Conservation (phyloP, 2,329 filamentous ascomycete species). For the Pseudocercospora pini-densiflorae region DNA sequence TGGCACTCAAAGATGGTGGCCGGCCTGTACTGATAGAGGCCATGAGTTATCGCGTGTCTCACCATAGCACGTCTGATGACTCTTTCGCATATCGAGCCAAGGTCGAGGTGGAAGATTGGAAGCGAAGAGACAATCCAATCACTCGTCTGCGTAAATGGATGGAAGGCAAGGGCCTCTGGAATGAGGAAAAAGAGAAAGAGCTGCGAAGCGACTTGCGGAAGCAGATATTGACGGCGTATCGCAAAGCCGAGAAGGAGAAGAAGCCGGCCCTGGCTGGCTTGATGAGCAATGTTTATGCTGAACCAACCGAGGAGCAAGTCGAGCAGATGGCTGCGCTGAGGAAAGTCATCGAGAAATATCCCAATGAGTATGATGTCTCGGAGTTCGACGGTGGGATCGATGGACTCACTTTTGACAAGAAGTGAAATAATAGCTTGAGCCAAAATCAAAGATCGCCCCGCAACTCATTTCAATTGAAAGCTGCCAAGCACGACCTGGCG, state of each 20-base stretch:
- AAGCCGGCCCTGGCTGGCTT: conserved; percentile 72
- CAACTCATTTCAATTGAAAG: neutral
- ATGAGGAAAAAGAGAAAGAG: conserved; percentile 79
- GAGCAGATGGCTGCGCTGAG: conserved; percentile 77
- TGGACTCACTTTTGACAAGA: conserved; percentile 53
- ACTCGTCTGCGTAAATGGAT: conserved; percentile 88
- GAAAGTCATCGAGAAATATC: conserved; percentile 81
- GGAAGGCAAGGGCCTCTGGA: conserved; percentile 81
- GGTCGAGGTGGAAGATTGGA: conserved; percentile 95
- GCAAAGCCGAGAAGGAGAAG: conserved; percentile 79
- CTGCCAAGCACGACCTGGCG: neutral
- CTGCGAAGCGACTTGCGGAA: conserved; percentile 69
- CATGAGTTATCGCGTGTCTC: conserved; percentile 97
- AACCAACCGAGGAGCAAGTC: conserved; percentile 77
- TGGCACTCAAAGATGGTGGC: conserved; percentile 80
- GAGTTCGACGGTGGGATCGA: conserved; percentile 75
- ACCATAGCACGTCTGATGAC: conserved; percentile 97
- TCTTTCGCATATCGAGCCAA: conserved; percentile 93
- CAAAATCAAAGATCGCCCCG: neutral
- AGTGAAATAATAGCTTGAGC: conserved; percentile 1
- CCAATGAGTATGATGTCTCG: conserved; percentile 85
- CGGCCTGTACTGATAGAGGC: conserved; percentile 87
- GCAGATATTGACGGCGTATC: conserved; percentile 82
- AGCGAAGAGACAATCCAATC: conserved; percentile 85
- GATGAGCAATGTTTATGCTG: conserved; percentile 90